A percentile compares a stretch with the other conserved stretches of the same genome.
These are phyloP conservation scores for Taphrina flavorubra DNA, from an alignment of 1,139 yeast genomes.

Conservation along the genomic window DNA sequence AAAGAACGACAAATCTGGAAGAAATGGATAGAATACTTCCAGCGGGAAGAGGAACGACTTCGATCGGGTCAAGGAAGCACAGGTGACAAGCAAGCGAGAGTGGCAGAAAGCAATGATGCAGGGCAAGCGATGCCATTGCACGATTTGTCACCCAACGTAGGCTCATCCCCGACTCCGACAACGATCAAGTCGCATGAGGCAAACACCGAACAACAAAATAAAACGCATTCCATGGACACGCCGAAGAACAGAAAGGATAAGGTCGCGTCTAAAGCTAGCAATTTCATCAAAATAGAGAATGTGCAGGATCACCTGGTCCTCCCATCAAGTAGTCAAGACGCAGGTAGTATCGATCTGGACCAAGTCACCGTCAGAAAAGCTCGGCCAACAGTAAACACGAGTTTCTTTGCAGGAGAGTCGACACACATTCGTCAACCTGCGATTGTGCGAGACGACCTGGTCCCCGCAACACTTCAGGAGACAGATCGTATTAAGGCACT, in stretches of 20 bases:
- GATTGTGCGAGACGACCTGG: background rate
- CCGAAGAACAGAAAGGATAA: background rate
- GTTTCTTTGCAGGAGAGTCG: background rate
- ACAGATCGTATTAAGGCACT: background rate
- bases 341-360: constrained; percentile 23
- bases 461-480: background rate
- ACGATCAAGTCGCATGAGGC: background rate
- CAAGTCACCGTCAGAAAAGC: constrained; percentile 18
- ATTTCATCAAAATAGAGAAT: background rate
- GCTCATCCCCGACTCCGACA: background rate
- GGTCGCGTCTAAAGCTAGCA: background rate
- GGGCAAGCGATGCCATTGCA: constrained; percentile 2
- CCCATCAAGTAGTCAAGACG: constrained; percentile 17
- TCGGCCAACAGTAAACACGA: background rate
- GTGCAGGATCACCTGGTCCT: background rate
- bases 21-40: constrained; percentile 10
- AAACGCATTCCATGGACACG: background rate
- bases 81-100: background rate
- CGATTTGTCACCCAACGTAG: background rate
- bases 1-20: constrained; percentile 17
- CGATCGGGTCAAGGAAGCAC: background rate
- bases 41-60: background rate
- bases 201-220: background rate
- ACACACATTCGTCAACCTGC: background rate
- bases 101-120: background rate